Base-by-base conservation (phyloP, 768 basidiomycete species). In the Agaricus subrufescens region DNA sequence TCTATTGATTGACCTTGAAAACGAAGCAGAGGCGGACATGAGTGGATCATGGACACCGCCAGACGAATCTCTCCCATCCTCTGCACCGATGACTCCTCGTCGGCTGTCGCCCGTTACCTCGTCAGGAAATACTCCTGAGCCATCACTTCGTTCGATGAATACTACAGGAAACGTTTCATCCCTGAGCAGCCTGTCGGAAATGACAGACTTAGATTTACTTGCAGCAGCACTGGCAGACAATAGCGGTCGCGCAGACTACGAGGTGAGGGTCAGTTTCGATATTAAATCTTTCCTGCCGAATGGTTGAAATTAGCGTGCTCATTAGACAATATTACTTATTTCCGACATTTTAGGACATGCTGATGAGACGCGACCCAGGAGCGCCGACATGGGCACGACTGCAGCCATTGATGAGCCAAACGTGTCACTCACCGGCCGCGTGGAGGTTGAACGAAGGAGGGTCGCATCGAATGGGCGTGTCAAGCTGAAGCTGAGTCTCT, bases 401-500 rank as follows among this genome's bases (percentile, higher is more conserved):
- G 30, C 64, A 40, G 12, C 31, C 40, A 30, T 25, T 56, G 48
- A 56, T 56, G 54, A 50, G 55, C 26, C 47, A 43, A 73, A 73
- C 59, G 64, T 70, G 42, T 67, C 66, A 53, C 69, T 76, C 42
- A 62, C 72, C 42, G 81, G 75, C 47, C 67, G 63, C 58, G 73
- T 90, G 62, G 80, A 82, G 59, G 72, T 89, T 12, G 71, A 79
- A 66, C 79, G 85, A 23, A 75, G 80, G 51, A 78, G 89, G 25
- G 75, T 76, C 47, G 81, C 80, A 47, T 73, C 73, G 60, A 80
- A 87, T 62, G 88, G 89, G 4, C 84, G 84, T 43, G 75, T 84
- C 52, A 91, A 90, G 72, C 62, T 89, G 45, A 91, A 89, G 71
- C 68, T 90, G 48, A 73, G 76, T 7, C 66, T 91, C 49, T 70